phyloP scores from a whole-genome alignment of 164 flowering plant species.

The Stephania cephalantha region DNA sequence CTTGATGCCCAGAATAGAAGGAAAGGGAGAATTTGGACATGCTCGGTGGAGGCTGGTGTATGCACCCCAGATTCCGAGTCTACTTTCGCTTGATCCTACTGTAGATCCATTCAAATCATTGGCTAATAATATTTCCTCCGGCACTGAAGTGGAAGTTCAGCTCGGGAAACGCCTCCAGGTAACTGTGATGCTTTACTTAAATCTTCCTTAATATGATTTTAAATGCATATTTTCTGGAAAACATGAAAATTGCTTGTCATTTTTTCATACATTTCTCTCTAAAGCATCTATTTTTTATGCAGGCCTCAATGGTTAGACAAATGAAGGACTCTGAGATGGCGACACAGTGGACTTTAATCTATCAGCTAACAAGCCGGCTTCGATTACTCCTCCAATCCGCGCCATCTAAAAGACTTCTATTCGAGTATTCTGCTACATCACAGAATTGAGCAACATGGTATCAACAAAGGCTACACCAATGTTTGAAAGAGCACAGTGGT shows the following conservation, averaged over 20 bases:
- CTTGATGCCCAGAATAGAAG: slow-evolving; percentile 96
- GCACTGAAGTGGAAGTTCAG: slow-evolving; percentile 96
- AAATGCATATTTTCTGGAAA: no score
- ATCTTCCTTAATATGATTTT: no score
- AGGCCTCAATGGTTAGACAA: slow-evolving; percentile 94
- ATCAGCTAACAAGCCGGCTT: slow-evolving; percentile 91
- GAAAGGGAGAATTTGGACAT: slow-evolving; percentile 96
- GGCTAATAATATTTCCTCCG: slow-evolving; percentile 82
- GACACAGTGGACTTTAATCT: slow-evolving; percentile 88
- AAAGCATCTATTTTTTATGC: slow-evolving; percentile 3
- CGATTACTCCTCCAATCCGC: slow-evolving; percentile 87
- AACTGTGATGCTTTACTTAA: background rate
- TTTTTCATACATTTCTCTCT: background rate
- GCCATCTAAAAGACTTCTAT: slow-evolving; percentile 77
- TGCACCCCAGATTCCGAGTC: slow-evolving; percentile 93
- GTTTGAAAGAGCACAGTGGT: background rate
- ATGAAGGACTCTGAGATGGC: slow-evolving; percentile 99
- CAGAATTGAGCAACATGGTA: slow-evolving; percentile 39
- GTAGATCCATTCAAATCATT: slow-evolving; percentile 86
- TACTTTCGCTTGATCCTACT: slow-evolving; percentile 78
- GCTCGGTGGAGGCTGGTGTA: slow-evolving; percentile 97
- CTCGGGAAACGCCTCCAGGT: slow-evolving; percentile 99
- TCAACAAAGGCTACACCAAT: background rate
- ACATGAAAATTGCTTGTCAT: background rate
- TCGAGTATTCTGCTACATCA: slow-evolving; percentile 86